phyloP scores from a whole-genome alignment of 495 filamentous ascomycete species.

The Friedmanniomyces simplex region DNA sequence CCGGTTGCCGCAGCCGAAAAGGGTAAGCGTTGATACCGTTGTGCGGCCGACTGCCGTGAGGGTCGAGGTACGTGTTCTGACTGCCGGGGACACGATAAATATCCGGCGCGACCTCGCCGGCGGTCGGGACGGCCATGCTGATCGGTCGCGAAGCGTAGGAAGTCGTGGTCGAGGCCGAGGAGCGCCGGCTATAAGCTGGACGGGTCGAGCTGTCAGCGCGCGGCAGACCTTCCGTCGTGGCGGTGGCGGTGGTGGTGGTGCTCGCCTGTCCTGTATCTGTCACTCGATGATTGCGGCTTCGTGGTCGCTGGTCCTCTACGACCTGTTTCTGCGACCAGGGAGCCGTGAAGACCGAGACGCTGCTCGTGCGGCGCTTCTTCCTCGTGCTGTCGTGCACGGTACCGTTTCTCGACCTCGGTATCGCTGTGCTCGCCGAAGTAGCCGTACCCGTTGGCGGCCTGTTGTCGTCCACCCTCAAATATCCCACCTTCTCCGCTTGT shows the following conservation, averaged over 20 bases:
- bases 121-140: slow-evolving; percentile 6
- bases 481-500: background rate
- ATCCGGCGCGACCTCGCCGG: background rate
- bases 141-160: slow-evolving; percentile 1
- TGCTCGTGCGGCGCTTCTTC: slow-evolving; percentile 8
- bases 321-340: slow-evolving; percentile 5
- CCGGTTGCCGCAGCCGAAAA: slow-evolving; percentile 6
- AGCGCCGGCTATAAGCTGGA: background rate
- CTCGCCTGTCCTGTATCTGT: slow-evolving; percentile 7
- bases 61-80: slow-evolving; percentile 14
- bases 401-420: background rate
- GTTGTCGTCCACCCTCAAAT: background rate
- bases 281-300: slow-evolving; percentile 1
- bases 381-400: background rate
- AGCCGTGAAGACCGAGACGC: background rate
- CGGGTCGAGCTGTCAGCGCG: background rate
- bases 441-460: background rate
- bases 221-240: no score
- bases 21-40: slow-evolving; percentile 14
- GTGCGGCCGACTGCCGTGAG: slow-evolving; percentile 11
- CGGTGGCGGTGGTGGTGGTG: background rate
- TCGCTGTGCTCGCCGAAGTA: background rate
- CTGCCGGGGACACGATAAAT: slow-evolving; percentile 5
- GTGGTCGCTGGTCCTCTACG: slow-evolving; percentile 1
- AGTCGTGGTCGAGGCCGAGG: background rate